Percentiles rank a stretch among this genome's conserved stretches.
Conservation (phyloP, 192 early-diverging fungal species). For the Dimargaris verticillata region DNA sequence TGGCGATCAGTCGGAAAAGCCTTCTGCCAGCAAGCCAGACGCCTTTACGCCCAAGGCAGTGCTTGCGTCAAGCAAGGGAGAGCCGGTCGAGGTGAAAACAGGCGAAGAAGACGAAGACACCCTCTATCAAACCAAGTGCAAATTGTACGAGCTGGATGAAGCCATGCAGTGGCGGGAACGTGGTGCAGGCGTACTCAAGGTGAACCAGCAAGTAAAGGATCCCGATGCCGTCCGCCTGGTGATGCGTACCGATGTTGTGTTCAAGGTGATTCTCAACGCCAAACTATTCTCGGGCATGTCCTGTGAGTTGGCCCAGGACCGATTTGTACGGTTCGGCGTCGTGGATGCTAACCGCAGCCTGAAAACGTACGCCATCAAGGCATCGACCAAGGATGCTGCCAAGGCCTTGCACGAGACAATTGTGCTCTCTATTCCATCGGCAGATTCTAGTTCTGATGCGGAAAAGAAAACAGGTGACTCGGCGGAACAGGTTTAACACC, state of each 20-base stretch:
- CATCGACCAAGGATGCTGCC: not conserved
- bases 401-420: constrained; percentile 2
- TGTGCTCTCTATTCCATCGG: constrained; percentile 1
- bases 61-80: too few species aligned
- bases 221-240: constrained; percentile 15
- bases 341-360: not conserved
- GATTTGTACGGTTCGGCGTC: constrained; percentile 1
- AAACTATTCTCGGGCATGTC: constrained; percentile 20
- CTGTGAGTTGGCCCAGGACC: constrained; percentile 6
- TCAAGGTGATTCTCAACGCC: constrained; percentile 25
- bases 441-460: not conserved
- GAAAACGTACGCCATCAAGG: not conserved
- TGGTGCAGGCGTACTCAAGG: constrained; percentile 25
- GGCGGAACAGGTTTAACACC: too few species aligned
- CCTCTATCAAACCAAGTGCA: constrained; percentile 21
- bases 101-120: constrained; percentile 31
- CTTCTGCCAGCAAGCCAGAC: too few species aligned
- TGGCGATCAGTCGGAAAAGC: too few species aligned
- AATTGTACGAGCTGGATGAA: constrained; percentile 23
- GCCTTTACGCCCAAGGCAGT: too few species aligned
- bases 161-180: constrained; percentile 25
- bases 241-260: constrained; percentile 29
- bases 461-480: too few species aligned
- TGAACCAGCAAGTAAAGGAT: constrained; percentile 20
- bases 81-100: constrained; percentile 16